Evolutionary conservation across 768 basidiomycete genomes (phyloP), one percentile per base, ranked within the genome.

Genomic region (Kockovaella imperatae): DNA sequence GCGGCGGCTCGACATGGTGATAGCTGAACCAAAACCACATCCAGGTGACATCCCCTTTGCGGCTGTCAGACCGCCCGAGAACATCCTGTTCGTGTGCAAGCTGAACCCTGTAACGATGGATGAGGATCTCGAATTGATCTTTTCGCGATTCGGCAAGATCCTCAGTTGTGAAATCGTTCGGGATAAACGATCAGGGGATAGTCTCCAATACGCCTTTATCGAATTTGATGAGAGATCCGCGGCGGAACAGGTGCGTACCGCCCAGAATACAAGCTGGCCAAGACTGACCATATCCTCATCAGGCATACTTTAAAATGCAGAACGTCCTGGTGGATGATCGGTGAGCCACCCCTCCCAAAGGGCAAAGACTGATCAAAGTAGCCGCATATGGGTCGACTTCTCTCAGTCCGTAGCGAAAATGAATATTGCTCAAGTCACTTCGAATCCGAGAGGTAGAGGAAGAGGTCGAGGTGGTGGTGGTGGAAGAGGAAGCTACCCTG

Each of bases 281-380:
- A 42, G 20, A 41, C 7, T 32, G 39, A 43, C 3, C 32, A 14
- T 36, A 25, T 18, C n/a, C n/a, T 32, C 30, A 42, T 3, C 56
- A 90, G 85, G 95, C 88, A 7, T 99, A 97, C 71, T 91, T 97
- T 75, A 99, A 97, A 72, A 99, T 99, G 95, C 95, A 97, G 69
- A 97, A 97, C 61, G 95, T 97, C 0, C 75, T 99, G 10, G 86
- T 99, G 11, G 95, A 99, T 66, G 95, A 99, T 71, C 80, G 90
- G 44, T 52, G 29, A 45, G 43, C 31, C 6, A 31, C 15, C 35
- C 23, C 7, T 40, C 23, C 23, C 13, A 38, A 23, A 8, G 13
- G 31, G 17, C 13, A 39, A 8, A 39, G 8, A 39, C 20, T 21
- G 20, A 39, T 17, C 7, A 26, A 3, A 8, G 25, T 36, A 48